Percentiles rank a stretch among this genome's conserved stretches.
Conservation (phyloP, 495 filamentous ascomycete species). For the Lepidopterella palustris region DNA sequence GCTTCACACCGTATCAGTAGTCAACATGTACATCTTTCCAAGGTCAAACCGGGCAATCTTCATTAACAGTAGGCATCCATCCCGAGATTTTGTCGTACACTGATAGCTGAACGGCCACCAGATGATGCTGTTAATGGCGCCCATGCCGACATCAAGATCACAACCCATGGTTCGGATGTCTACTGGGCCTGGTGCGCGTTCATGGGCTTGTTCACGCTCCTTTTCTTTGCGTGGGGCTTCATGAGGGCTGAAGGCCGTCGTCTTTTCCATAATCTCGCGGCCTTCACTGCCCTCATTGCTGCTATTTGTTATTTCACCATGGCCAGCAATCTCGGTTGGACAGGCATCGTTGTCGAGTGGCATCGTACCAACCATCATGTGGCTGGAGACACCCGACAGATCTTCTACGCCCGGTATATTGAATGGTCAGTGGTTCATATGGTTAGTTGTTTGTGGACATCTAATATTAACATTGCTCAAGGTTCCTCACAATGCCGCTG, state of each 20-base stretch:
- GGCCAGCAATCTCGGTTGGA: conserved; percentile 59
- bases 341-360: conserved; percentile 52
- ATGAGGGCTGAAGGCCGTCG: conserved; percentile 44
- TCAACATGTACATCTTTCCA: neutral
- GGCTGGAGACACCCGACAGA: conserved; percentile 46
- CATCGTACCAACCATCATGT: conserved; percentile 38
- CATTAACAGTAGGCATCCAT: neutral
- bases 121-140: conserved; percentile 30
- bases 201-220: conserved; percentile 40
- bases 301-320: conserved; percentile 61
- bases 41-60: neutral
- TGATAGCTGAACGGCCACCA: neutral
- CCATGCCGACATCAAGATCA: conserved; percentile 49
- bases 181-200: conserved; percentile 50
- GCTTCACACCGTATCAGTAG: neutral
- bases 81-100: neutral
- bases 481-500: conserved; percentile 42
- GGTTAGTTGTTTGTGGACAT: neutral
- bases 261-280: conserved; percentile 64
- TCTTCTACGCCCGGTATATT: conserved; percentile 66
- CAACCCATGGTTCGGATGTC: conserved; percentile 52
- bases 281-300: conserved; percentile 51
- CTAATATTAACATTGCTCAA: neutral
- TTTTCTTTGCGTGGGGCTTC: conserved; percentile 41
- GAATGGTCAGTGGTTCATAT: conserved; percentile 41